A percentile compares a stretch with the other conserved stretches of the same genome.
Conservation (phyloP, 768 basidiomycete species). For the Tubosaeta sp. region DNA sequence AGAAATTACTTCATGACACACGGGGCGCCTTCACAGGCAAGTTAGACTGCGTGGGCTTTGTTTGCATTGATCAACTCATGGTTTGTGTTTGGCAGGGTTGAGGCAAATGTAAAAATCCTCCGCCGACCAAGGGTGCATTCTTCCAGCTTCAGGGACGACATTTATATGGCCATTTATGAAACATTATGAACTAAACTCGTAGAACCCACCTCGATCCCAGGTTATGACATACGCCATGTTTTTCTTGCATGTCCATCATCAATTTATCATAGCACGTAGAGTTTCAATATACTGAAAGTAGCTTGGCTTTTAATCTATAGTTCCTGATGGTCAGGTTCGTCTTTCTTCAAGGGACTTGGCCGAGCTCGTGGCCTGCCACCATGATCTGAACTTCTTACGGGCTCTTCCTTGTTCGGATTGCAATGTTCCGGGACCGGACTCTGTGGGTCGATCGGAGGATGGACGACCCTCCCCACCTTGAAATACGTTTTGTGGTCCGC, state of each 20-base stretch:
- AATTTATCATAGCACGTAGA: constrained; percentile 13
- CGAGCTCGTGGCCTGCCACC: constrained; percentile 24
- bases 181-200: constrained; percentile 11
- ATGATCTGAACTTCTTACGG: constrained; percentile 27
- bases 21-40: constrained; percentile 43
- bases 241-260: constrained; percentile 20
- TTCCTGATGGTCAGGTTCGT: constrained; percentile 21
- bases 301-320: constrained; percentile 24
- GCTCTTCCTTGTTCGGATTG: constrained; percentile 52
- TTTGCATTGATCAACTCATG: constrained; percentile 18
- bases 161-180: constrained; percentile 27
- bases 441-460: constrained; percentile 70
- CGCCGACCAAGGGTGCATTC: not conserved
- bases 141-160: constrained; percentile 15
- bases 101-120: constrained; percentile 17
- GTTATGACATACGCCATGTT: constrained; percentile 21
- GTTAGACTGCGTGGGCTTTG: constrained; percentile 25
- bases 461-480: constrained; percentile 72
- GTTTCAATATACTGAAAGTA: constrained; percentile 7
- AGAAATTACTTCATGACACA: constrained; percentile 76
- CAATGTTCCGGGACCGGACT: constrained; percentile 76
- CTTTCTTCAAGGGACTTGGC: constrained; percentile 12
- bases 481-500: constrained; percentile 72
- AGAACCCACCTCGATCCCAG: not conserved
- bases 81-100: constrained; percentile 25